Evolutionary conservation across 2,329 filamentous ascomycete species (phyloP).

Genomic region (Pestalotiopsis sp.): DNA sequence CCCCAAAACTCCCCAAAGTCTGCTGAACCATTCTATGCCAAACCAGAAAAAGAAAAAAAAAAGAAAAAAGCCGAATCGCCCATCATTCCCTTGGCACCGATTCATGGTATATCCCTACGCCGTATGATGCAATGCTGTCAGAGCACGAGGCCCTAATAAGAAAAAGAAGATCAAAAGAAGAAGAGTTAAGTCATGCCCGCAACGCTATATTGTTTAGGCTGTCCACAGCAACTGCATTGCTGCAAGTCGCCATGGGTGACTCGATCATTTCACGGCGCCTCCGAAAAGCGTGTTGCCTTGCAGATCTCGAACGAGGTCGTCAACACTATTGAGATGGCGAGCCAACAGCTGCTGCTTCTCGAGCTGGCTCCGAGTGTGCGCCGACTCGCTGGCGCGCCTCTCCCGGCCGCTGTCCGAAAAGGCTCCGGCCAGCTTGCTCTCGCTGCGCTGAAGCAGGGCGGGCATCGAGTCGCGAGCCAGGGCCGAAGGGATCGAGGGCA

Average conservation of each 20-base stretch:
- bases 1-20: background rate
- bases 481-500: constrained; percentile 57
- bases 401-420: constrained; percentile 40
- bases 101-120: background rate
- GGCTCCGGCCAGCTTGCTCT: constrained; percentile 66
- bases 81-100: background rate
- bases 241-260: background rate
- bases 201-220: background rate
- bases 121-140: background rate
- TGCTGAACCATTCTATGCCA: background rate
- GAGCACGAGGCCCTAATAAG: background rate
- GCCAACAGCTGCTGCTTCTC: constrained; percentile 83
- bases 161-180: background rate
- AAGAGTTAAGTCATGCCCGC: no score
- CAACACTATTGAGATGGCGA: constrained; percentile 78
- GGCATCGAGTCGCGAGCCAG: constrained; percentile 47
- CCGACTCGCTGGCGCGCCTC: constrained; percentile 35
- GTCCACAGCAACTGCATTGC: background rate
- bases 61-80: background rate
- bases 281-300: constrained; percentile 71
- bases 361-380: constrained; percentile 66
- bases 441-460: constrained; percentile 64
- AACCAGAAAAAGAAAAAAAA: background rate
- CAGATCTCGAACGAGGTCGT: constrained; percentile 83
- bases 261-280: constrained; percentile 51